Conservation (phyloP, 768 basidiomycete species). For the Termitomyces eurrhizus region DNA sequence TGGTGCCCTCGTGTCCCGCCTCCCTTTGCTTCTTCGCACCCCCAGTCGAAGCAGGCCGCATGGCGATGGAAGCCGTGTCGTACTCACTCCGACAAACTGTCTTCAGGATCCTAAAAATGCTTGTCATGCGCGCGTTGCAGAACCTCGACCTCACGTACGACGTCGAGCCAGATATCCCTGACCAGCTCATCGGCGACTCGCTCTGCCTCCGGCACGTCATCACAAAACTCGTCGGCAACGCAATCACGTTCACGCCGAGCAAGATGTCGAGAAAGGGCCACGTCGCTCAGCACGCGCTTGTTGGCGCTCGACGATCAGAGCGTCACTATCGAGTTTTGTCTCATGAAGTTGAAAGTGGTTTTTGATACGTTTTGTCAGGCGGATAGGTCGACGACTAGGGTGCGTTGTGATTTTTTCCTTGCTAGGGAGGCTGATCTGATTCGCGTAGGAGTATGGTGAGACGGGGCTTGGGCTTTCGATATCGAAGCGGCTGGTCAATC, state of each 20-base stretch:
- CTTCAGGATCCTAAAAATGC: slow-evolving; percentile 95
- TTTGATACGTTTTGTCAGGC: slow-evolving; percentile 99
- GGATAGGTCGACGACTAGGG: slow-evolving; percentile 95
- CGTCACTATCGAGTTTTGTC: slow-evolving; percentile 94
- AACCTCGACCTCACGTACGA: slow-evolving; percentile 96
- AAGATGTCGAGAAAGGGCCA: slow-evolving; percentile 79
- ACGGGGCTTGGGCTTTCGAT: too few relatives aligned
- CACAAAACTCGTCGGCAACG: slow-evolving; percentile 92
- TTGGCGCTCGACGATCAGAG: slow-evolving; percentile 72
- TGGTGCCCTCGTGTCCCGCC: too few relatives aligned
- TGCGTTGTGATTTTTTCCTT: slow-evolving; percentile 35
- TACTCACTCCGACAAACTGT: slow-evolving; percentile 78
- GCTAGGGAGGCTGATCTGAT: slow-evolving; percentile 4
- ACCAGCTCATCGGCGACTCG: slow-evolving; percentile 96
- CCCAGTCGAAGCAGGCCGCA: slow-evolving; percentile 41
- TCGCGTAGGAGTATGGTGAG: slow-evolving; percentile 85
- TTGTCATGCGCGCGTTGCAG: slow-evolving; percentile 96
- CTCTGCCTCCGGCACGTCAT: slow-evolving; percentile 92
- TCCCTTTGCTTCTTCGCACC: neutral
- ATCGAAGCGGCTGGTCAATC: too few relatives aligned
- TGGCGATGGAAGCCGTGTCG: slow-evolving; percentile 92
- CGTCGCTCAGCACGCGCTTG: slow-evolving; percentile 86
- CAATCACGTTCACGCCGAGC: slow-evolving; percentile 93
- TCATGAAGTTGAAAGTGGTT: slow-evolving; percentile 91
- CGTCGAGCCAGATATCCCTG: slow-evolving; percentile 92